Percentiles rank a stretch among this genome's conserved stretches.
phyloP scores from a whole-genome alignment of 2,329 filamentous ascomycete genomes.

The Colletotrichum echinochloae region DNA sequence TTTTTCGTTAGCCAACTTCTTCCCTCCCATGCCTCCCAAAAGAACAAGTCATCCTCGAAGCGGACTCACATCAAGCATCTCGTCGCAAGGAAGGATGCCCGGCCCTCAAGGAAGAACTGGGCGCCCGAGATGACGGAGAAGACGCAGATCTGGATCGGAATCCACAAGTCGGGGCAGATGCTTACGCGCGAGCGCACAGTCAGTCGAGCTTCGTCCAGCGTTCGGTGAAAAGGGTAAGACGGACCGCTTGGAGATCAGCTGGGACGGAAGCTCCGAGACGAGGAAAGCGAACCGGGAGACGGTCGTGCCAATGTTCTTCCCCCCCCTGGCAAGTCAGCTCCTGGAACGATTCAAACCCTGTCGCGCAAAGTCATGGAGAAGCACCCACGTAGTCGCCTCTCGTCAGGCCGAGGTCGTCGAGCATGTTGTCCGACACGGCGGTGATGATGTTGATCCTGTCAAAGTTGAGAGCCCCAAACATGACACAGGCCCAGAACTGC shows the following conservation, averaged over 20 bases:
- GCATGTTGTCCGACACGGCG: slow-evolving; percentile 46
- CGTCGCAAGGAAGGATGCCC: slow-evolving; percentile 54
- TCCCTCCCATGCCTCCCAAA: too few species aligned
- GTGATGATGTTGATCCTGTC: slow-evolving; percentile 45
- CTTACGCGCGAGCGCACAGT: background rate
- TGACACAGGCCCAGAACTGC: slow-evolving; percentile 48
- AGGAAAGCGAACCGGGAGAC: slow-evolving; percentile 67
- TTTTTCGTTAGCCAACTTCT: too few species aligned
- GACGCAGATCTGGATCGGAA: slow-evolving; percentile 44
- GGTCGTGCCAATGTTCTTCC: slow-evolving; percentile 64
- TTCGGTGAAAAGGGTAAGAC: slow-evolving; percentile 48
- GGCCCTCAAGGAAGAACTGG: slow-evolving; percentile 50
- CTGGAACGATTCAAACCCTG: too few species aligned
- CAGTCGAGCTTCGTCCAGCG: background rate
- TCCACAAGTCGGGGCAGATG: slow-evolving; percentile 50
- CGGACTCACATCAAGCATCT: slow-evolving; percentile 55
- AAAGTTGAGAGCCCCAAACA: slow-evolving; percentile 45
- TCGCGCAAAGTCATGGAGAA: background rate
- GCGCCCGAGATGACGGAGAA: slow-evolving; percentile 37
- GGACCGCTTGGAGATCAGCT: slow-evolving; percentile 67
- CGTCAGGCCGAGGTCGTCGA: slow-evolving; percentile 56
- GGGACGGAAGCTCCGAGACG: slow-evolving; percentile 70
- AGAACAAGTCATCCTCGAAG: too few species aligned
- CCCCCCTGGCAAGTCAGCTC: slow-evolving; percentile 23
- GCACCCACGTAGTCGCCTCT: slow-evolving; percentile 47